Percentiles rank a stretch among this genome's conserved stretches.
Conservation (phyloP, 345 rosid genomes). For the Pistacia integerrima region DNA sequence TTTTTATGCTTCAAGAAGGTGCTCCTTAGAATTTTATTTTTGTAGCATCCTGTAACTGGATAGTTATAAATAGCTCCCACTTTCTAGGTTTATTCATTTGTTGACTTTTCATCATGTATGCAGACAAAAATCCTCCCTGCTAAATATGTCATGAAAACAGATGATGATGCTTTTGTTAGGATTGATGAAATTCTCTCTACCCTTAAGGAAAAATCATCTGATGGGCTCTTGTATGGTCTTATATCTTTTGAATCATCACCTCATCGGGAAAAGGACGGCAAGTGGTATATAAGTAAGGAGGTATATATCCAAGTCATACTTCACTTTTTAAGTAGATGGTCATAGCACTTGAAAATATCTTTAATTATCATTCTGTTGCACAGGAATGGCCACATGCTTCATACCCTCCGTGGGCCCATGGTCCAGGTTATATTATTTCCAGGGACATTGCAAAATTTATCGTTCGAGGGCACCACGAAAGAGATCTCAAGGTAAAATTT, state of each 20-base stretch:
- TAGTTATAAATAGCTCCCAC: background rate
- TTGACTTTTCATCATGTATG: constrained; percentile 21
- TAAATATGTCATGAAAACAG: constrained; percentile 89
- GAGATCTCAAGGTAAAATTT: constrained; percentile 63
- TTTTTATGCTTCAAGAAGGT: background rate
- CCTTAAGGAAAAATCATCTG: constrained; percentile 60
- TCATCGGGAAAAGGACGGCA: constrained; percentile 72
- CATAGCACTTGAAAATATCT: constrained; percentile 11
- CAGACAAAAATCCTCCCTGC: constrained; percentile 84
- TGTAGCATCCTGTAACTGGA: background rate
- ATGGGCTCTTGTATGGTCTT: constrained; percentile 71
- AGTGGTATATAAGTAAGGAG: constrained; percentile 81
- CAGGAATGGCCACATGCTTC: constrained; percentile 76
- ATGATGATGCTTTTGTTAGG: constrained; percentile 91
- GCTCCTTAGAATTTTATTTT: background rate
- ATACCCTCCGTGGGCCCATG: constrained; percentile 99
- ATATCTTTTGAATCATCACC: constrained; percentile 75
- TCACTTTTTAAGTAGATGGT: background rate
- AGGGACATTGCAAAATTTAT: constrained; percentile 77
- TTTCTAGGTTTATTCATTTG: constrained; percentile 7
- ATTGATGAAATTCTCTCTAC: constrained; percentile 72
- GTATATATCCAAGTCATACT: constrained; percentile 35
- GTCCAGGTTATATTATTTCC: constrained; percentile 85
- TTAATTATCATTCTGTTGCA: constrained; percentile 9
- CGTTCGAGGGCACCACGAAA: constrained; percentile 61